phyloP scores from a whole-genome alignment of 2,329 filamentous ascomycete genomes.

The Claviceps sp. region DNA sequence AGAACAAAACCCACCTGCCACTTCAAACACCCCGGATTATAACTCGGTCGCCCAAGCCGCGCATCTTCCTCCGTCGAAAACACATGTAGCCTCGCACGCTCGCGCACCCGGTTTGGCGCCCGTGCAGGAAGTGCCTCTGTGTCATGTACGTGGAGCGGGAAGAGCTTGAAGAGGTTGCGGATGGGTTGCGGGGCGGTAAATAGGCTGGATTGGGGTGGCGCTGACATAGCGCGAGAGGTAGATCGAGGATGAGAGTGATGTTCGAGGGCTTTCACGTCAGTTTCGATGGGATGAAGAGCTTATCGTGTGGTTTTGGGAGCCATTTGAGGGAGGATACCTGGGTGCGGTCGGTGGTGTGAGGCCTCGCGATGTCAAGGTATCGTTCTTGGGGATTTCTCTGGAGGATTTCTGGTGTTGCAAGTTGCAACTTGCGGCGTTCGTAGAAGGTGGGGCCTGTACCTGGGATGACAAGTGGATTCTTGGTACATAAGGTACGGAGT shows the following conservation, averaged over 20 bases:
- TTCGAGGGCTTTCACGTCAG: too few relatives aligned
- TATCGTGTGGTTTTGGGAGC: too few relatives aligned
- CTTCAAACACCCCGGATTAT: constrained; percentile 86
- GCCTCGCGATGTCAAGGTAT: neutral
- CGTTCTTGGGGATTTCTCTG: neutral
- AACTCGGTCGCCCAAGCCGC: constrained; percentile 52
- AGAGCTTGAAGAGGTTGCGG: constrained; percentile 69
- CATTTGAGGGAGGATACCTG: too few relatives aligned
- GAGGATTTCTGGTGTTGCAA: neutral
- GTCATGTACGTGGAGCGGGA: constrained; percentile 65
- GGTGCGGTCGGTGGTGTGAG: neutral
- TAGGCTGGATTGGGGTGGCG: constrained; percentile 18
- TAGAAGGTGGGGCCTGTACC: neutral
- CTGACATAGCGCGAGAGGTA: neutral
- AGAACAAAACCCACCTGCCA: constrained; percentile 63
- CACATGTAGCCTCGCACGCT: constrained; percentile 53
- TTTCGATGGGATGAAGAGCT: too few relatives aligned
- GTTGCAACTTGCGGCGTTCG: neutral
- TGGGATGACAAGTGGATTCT: neutral
- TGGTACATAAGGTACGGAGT: too few relatives aligned
- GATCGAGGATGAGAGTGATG: too few relatives aligned
- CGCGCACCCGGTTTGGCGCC: constrained; percentile 26
- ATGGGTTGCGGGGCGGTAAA: constrained; percentile 59
- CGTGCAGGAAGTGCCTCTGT: constrained; percentile 61
- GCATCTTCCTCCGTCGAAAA: constrained; percentile 59